Evolutionary conservation across 257 asterid genomes (phyloP).

Genomic region (Leonotis leonurus): DNA sequence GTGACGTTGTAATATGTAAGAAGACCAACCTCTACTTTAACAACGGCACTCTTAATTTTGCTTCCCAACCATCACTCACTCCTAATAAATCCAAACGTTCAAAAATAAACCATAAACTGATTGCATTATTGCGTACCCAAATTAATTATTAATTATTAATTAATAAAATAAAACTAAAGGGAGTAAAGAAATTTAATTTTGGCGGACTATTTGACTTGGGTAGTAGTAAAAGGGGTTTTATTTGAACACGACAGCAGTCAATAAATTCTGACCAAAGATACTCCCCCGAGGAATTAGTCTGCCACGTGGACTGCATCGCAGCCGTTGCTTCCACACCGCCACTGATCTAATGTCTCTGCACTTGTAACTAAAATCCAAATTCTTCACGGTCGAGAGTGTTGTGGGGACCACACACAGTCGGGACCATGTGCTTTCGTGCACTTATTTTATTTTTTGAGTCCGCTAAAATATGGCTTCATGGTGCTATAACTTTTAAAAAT

Average conservation of each 20-base stretch:
- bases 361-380: background rate
- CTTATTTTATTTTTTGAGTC: background rate
- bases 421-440: slow-evolving; percentile 17
- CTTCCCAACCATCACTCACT: no score
- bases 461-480: no score
- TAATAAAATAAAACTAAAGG: no score
- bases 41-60: no score
- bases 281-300: background rate
- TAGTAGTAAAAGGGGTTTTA: background rate
- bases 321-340: background rate
- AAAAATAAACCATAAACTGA: no score
- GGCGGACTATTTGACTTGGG: background rate
- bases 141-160: no score
- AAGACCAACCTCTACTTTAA: no score
- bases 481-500: no score
- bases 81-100: no score
- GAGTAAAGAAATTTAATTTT: no score
- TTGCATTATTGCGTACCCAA: no score
- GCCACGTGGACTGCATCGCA: background rate
- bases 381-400: slow-evolving; percentile 21
- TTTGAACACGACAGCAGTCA: background rate
- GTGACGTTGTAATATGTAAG: no score
- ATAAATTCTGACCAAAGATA: background rate
- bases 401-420: slow-evolving; percentile 17
- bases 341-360: background rate